Percentiles rank a stretch among this genome's conserved stretches.
phyloP scores from a whole-genome alignment of 2,329 filamentous ascomycete species.

The Xylariaceae sp. region DNA sequence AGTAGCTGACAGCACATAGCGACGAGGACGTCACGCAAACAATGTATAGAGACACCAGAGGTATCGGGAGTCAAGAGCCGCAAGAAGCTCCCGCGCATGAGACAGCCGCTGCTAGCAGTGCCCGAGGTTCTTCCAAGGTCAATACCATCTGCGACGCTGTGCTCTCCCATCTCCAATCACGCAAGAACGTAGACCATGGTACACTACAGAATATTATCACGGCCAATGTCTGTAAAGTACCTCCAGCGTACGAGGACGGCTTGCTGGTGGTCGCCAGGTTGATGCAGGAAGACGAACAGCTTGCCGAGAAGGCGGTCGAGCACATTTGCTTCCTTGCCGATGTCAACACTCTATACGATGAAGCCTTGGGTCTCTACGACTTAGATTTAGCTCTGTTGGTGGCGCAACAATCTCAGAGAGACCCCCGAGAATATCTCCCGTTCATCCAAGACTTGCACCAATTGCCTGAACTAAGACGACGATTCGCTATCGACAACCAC shows the following conservation, averaged over 20 bases:
- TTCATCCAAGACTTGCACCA: conserved; percentile 88
- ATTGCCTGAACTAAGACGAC: conserved; percentile 69
- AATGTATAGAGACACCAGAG: conserved; percentile 87
- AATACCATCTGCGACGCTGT: conserved; percentile 89
- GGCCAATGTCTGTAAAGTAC: conserved; percentile 89
- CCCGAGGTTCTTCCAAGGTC: conserved; percentile 61
- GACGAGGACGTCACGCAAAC: conserved; percentile 93
- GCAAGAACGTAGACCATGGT: conserved; percentile 58
- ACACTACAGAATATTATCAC: conserved; percentile 88
- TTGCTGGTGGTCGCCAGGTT: conserved; percentile 77
- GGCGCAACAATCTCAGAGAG: conserved; percentile 93
- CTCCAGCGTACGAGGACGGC: conserved; percentile 86
- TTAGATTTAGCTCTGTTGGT: conserved; percentile 87
- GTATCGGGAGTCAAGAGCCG: conserved; percentile 37
- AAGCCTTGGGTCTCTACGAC: conserved; percentile 87
- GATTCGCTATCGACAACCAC: conserved; percentile 88
- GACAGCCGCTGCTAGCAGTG: neutral
- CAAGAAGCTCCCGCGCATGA: conserved; percentile 17
- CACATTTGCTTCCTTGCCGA: conserved; percentile 98
- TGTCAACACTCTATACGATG: conserved; percentile 87
- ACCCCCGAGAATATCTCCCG: conserved; percentile 92
- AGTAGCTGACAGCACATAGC: conserved; percentile 46
- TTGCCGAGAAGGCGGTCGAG: conserved; percentile 87
- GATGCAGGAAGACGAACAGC: conserved; percentile 65
- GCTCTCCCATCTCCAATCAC: conserved; percentile 65